Base-by-base conservation (phyloP, 2,329 filamentous ascomycete genomes). In the Chalaropsis thielavioides region DNA sequence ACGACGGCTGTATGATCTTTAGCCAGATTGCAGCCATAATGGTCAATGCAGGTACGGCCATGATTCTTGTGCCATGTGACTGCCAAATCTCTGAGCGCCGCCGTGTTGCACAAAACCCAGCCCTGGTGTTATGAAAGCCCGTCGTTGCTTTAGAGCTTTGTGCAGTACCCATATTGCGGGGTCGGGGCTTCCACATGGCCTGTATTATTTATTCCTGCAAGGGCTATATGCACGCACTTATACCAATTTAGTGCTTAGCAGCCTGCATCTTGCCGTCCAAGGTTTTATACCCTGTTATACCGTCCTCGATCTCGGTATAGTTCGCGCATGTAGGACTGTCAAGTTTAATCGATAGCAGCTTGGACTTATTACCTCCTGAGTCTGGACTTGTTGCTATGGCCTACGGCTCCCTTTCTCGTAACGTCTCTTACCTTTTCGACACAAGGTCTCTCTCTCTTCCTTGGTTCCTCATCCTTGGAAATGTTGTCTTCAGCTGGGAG, bases 61-160 rank as follows among this genome's bases (percentile, higher is more conserved):
- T 31, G 10, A 5, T 4, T 38, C 35, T 38, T 10, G 35, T 38
- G 5, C 35, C 10, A 8, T 38, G 35, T 8, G 1, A 38, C 6
- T 1, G 35, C 10, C 35, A 38, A 38, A 38, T 6, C 24, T 35
- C 17, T 38, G 13, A 35, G 17, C n/a, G 54, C 8, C 8, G 7
- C 19, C 8, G 7, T 8, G 54, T 58, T 58, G 54, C 54, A 58
- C 54, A 58, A 58, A 58, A 58, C 54, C 31, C 17, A 38, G 54
- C 27, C 3, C 15, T 35, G n/a, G 27, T 17, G 17, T 58, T 58
- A 58, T 58, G 54, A 58, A 58, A 58, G 54, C 54, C 31, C 13
- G 54, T 58, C 54, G 54, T 58, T 58, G 54, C 31, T 58, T 58
- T 58, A 58, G 54, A 58, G 54, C 27, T 27, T 58, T 38, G 54